Evolutionary conservation across 805 yeast species (phyloP), one percentile per base, ranked within the genome.

Genomic region (Naumovozyma castellii): DNA sequence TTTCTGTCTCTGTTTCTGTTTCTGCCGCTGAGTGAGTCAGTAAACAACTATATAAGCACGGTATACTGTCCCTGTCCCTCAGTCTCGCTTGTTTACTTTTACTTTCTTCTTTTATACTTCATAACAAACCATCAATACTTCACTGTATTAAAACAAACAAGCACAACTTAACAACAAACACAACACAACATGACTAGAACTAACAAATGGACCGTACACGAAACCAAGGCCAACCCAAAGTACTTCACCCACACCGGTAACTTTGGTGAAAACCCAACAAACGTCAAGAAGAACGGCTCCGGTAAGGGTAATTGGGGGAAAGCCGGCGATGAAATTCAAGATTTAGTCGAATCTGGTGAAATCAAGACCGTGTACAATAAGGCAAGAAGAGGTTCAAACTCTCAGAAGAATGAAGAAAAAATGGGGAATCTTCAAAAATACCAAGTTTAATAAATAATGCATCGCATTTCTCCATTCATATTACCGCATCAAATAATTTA

Each of bases 301-400:
- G 97, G 97, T 35, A 78, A 76, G 51, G 80, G 79, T 48, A 86
- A 86, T 55, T 85, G 95, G 95, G 97, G 97, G 34, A 66, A 69
- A 43, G 72, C 77, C 6, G 90, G 87, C 22, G 94, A 84, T 50
- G 95, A 85, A 52, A 57, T 80, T 38, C 74, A 75, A 35, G 84
- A 77, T 45, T 58, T 83, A 45, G 70, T 74, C 43, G 75, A 73
- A 39, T 64, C 70, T 15, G 84, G 80, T 36, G 79, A 75, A 45
- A 67, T 76, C 46, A 67, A 69, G 3, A 67, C 69, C 3, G 62
- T 71, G 14, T 63, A 67, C 53, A 65, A 65, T 39, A 69, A 68
- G 50, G 58, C 59, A 32, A 66, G 78, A 60, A 56, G 78, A 41
- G 77, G 78, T 4, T 71, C 76, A 13, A 74, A 74, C 45, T 55